phyloP scores from a whole-genome alignment of 495 filamentous ascomycete genomes.

The Xylaria curta region DNA sequence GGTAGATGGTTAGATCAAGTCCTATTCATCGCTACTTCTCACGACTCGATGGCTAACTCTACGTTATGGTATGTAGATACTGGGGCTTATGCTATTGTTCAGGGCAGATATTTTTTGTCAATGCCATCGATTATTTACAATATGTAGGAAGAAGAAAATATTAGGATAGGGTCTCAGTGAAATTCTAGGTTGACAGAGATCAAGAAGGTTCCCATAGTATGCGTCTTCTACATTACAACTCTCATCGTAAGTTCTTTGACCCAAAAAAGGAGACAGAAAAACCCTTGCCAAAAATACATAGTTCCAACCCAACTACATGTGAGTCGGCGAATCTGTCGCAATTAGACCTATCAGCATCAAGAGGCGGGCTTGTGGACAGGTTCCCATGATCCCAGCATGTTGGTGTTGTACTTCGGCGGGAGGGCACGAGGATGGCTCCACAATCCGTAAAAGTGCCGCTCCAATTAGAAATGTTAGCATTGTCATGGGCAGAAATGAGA shows the following conservation, averaged over 20 bases:
- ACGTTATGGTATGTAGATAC: neutral
- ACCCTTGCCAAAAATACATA: too few species aligned
- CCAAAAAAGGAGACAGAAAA: too few species aligned
- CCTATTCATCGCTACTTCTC: neutral
- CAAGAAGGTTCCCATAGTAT: too few species aligned
- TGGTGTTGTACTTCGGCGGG: too few species aligned
- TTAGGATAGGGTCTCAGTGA: too few species aligned
- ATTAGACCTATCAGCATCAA: neutral
- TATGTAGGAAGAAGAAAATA: too few species aligned
- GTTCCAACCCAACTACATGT: too few species aligned
- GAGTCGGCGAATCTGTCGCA: neutral
- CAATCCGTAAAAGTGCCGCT: constrained; percentile 10
- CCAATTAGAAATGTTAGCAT: neutral
- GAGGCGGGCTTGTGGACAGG: neutral
- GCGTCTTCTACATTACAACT: neutral
- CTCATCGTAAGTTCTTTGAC: neutral
- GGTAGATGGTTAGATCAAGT: neutral
- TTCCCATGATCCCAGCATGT: neutral
- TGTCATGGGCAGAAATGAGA: neutral
- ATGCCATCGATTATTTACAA: too few species aligned
- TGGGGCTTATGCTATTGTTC: too few species aligned
- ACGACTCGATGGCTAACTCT: neutral
- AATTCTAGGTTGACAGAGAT: neutral
- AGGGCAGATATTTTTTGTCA: too few species aligned
- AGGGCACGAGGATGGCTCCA: neutral